Base-by-base conservation (phyloP, 495 filamentous ascomycete species). In the Staphylotrichum longicolle region DNA sequence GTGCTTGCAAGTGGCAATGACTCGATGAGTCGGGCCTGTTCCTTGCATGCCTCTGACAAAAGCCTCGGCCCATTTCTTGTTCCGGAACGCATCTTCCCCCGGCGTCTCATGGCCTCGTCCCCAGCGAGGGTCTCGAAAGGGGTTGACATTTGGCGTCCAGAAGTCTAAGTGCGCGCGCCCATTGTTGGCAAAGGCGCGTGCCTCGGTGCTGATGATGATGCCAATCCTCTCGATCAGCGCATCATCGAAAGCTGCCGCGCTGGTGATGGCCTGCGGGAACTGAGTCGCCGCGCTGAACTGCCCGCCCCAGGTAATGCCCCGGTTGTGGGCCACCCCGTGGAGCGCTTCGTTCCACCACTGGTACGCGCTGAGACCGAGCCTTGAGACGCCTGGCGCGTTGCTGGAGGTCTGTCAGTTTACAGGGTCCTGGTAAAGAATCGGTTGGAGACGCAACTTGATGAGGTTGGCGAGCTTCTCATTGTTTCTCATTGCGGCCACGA, bases 101-200 rank as follows among this genome's bases (percentile, higher is more conserved):
- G 69, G 67, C 3, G 69, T 72, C 51, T 68, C 70, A 9, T 57
- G 54, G 2, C 69, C 71, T 0, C 77, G 61, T 0, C 79, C 79
- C 75, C 79, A 78, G 54, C 75, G 68, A 7, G 80, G 80, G 49
- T 80, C 77, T n/a, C 70, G 69, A 74, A 86, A 89, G 1, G 82
- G 77, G 68, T 91, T 91, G 70, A 89, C 86, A 62, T 89, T 87
- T 1, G 87, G 86, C 0, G 86, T 82, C 74, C 85, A 91, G 56
- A 76, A 83, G 65, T 89, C 82, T 3, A 90, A 70, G 0, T 83
- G 81, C 39, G 78, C 77, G 15, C 78, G 72, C 11, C 81, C 82
- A 11, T 60, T 78, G 61, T 91, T 91, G 66, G 76, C 85, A 67
- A 86, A 89, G 3, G 86, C 86, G n/a, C 87, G 76, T 7, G 82